A percentile compares a stretch with the other conserved stretches of the same genome.
phyloP scores from a whole-genome alignment of 805 yeast species.

The Wickerhamiella bombiphila region DNA sequence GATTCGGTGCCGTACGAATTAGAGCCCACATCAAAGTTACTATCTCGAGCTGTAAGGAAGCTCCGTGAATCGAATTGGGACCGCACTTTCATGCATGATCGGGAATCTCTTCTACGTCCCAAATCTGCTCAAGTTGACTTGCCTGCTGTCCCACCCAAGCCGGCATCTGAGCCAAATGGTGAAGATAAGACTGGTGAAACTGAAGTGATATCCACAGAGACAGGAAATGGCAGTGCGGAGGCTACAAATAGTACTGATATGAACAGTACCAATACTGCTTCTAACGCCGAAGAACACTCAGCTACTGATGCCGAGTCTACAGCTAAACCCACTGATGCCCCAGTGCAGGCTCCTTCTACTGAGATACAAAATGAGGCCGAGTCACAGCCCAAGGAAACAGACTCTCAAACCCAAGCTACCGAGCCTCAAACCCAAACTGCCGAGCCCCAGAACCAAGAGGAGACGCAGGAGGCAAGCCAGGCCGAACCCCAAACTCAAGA shows the following conservation, averaged over 20 bases:
- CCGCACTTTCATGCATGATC: conserved; percentile 14
- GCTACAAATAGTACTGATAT: too few relatives aligned
- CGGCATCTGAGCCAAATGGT: background rate
- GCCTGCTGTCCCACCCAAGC: background rate
- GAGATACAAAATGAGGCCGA: background rate
- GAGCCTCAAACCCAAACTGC: background rate
- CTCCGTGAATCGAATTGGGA: conserved; percentile 16
- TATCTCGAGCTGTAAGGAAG: conserved; percentile 13
- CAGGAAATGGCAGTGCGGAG: too few relatives aligned
- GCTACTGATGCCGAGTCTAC: background rate
- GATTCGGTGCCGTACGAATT: conserved; percentile 21
- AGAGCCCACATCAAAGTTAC: conserved; percentile 20
- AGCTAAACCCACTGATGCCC: background rate
- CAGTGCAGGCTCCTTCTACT: background rate
- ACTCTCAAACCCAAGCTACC: background rate
- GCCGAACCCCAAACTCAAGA: background rate
- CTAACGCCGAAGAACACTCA: background rate
- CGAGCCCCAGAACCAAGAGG: background rate
- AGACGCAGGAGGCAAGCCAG: background rate
- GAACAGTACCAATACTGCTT: background rate
- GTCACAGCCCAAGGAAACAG: background rate
- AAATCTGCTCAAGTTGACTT: background rate
- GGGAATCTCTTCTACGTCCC: conserved; percentile 3
- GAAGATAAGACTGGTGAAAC: too few relatives aligned
- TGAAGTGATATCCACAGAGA: too few relatives aligned